Percentiles rank a stretch among this genome's conserved stretches.
phyloP scores from a whole-genome alignment of 768 basidiomycete genomes.

The Dictyophora rubrovolvata region DNA sequence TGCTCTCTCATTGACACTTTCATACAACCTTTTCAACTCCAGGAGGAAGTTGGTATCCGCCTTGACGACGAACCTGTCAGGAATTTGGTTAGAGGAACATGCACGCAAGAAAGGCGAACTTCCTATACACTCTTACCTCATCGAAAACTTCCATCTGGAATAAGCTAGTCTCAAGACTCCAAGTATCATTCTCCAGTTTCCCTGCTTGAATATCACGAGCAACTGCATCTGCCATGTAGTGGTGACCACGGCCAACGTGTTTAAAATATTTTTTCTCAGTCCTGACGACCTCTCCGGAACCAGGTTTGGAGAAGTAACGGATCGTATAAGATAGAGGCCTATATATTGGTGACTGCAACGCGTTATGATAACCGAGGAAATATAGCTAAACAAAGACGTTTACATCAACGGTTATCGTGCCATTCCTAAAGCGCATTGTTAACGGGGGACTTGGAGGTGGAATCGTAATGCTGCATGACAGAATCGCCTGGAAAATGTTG shows the following conservation, averaged over 20 bases:
- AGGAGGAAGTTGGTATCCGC: slow-evolving; percentile 50
- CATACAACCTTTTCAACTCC: slow-evolving; percentile 47
- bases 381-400: background rate
- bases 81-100: background rate
- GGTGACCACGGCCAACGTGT: slow-evolving; percentile 63
- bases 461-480: slow-evolving; percentile 58
- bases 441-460: slow-evolving; percentile 40
- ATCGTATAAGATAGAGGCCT: slow-evolving; percentile 58
- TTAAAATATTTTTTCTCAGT: slow-evolving; percentile 53
- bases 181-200: slow-evolving; percentile 60
- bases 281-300: slow-evolving; percentile 30
- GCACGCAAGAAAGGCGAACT: background rate
- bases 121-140: slow-evolving; percentile 36
- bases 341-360: slow-evolving; percentile 44
- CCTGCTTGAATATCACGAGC: slow-evolving; percentile 67
- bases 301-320: slow-evolving; percentile 42
- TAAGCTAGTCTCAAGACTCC: slow-evolving; percentile 73
- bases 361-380: slow-evolving; percentile 11
- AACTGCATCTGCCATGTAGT: slow-evolving; percentile 85
- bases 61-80: slow-evolving; percentile 51
- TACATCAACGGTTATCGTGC: slow-evolving; percentile 47
- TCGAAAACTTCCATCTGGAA: slow-evolving; percentile 82
- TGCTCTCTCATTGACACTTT: background rate
- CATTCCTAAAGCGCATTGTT: slow-evolving; percentile 65
- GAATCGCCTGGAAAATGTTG: slow-evolving; percentile 42